Base-by-base conservation (phyloP, 805 yeast genomes). In the Saccharomycopsis lassenensis region DNA sequence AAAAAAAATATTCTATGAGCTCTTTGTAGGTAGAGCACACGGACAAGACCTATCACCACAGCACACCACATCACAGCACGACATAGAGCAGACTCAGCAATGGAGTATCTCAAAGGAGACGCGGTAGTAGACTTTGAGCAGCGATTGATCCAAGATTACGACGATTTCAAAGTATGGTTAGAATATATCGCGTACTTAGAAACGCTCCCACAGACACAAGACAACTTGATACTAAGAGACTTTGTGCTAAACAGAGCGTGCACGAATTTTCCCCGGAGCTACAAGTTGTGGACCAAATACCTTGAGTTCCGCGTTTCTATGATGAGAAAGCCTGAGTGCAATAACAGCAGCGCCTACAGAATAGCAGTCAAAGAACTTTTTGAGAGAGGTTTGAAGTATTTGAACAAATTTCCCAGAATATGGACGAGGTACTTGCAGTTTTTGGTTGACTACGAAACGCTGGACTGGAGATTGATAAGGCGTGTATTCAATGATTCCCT, bases 171-270 rank as follows among this genome's bases (percentile, higher is more conserved):
- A n/a, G n/a, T n/a, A n/a, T n/a, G n/a, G n/a, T n/a, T n/a, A n/a
- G n/a, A n/a, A n/a, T n/a, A n/a, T n/a, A n/a, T n/a, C n/a, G n/a
- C n/a, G n/a, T n/a, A n/a, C n/a, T n/a, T n/a, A n/a, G n/a, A n/a
- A n/a, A n/a, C n/a, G n/a, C n/a, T n/a, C n/a, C n/a, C n/a, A n/a
- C n/a, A n/a, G n/a, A n/a, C n/a, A n/a, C n/a, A n/a, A n/a, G n/a
- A n/a, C n/a, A n/a, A n/a, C n/a, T n/a, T n/a, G n/a, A n/a, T n/a
- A n/a, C n/a, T n/a, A n/a, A n/a, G n/a, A n/a, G n/a, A n/a, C n/a
- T 71, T 68, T 37, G 59, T 79, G 1, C 49, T 68, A 36, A 67
- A 63, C 39, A 52, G 91, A 49, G 77, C 81, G 0, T 63, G 69
- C 11, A 44, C 47, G 6, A 48, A 52, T 7, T 48, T 72, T 10